Evolutionary conservation across 2,329 filamentous ascomycete species (phyloP).

Genomic region (Fusarium annulatum): DNA sequence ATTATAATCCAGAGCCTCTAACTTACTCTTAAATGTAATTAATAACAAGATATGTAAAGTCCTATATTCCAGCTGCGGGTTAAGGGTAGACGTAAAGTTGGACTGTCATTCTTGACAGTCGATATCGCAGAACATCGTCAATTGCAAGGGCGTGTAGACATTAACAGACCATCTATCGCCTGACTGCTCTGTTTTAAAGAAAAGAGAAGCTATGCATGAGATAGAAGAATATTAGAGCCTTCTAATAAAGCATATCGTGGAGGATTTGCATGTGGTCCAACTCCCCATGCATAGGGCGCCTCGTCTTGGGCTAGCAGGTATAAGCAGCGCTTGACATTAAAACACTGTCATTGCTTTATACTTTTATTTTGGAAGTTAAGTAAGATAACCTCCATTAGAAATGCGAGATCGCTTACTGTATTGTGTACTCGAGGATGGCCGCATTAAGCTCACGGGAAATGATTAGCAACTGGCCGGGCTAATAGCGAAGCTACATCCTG

Average conservation of each 20-base stretch:
- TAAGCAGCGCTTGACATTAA: fast-evolving
- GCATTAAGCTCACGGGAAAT: not conserved
- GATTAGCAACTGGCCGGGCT: not conserved
- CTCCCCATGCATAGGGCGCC: not conserved
- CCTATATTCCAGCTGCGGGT: fast-evolving
- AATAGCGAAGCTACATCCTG: not conserved
- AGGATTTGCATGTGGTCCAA: too few relatives aligned
- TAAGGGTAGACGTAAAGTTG: not conserved
- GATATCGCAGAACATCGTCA: too few relatives aligned
- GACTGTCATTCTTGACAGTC: too few relatives aligned
- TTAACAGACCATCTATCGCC: not conserved
- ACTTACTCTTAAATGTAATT: fast-evolving
- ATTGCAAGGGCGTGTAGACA: too few relatives aligned
- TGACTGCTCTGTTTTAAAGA: fast-evolving
- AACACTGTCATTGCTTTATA: fast-evolving
- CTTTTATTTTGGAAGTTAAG: too few relatives aligned
- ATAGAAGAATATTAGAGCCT: too few relatives aligned
- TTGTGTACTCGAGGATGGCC: too few relatives aligned
- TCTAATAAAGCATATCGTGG: too few relatives aligned
- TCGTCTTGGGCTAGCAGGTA: not conserved
- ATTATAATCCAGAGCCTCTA: too few relatives aligned
- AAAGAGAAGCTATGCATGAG: fast-evolving
- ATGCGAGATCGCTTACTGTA: too few relatives aligned
- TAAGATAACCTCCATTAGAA: too few relatives aligned
- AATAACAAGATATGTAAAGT: fast-evolving